Conservation (phyloP, 352 stramenopile genomes). For the Pythium folliculosum region DNA sequence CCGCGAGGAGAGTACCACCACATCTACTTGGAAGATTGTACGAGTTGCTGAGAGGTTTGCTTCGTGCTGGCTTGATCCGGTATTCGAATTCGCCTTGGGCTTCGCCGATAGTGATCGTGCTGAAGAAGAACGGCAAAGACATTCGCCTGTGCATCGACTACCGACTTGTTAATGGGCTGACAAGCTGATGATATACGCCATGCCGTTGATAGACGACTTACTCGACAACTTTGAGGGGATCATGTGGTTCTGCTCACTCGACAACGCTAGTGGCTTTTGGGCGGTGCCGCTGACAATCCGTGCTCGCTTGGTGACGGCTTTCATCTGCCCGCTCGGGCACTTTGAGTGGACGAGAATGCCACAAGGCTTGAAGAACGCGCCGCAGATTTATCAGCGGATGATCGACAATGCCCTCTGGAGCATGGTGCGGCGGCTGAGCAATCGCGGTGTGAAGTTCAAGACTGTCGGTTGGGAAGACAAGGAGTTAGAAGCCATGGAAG, state of each 20-base stretch:
- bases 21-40: constrained; percentile 25
- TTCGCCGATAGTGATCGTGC: constrained; percentile 17
- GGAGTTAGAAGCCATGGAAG: neutral
- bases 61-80: constrained; percentile 17
- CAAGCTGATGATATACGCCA: constrained; percentile 17
- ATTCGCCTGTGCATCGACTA: constrained; percentile 20
- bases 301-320: constrained; percentile 11
- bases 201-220: constrained; percentile 7
- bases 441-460: neutral
- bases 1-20: constrained; percentile 8
- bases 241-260: constrained; percentile 19
- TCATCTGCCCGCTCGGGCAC: constrained; percentile 25
- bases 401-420: constrained; percentile 25
- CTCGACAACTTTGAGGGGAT: neutral
- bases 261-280: constrained; percentile 28
- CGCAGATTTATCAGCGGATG: constrained; percentile 27
- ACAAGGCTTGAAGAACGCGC: constrained; percentile 27
- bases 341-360: constrained; percentile 30
- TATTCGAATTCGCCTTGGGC: constrained; percentile 17
- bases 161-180: constrained; percentile 12
- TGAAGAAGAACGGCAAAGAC: constrained; percentile 23
- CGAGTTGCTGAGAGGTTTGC: constrained; percentile 27
- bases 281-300: constrained; percentile 10
- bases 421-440: constrained; percentile 2
- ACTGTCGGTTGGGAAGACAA: neutral